Conservation (phyloP, 805 yeast species). For the Pichia phayaonensis region DNA sequence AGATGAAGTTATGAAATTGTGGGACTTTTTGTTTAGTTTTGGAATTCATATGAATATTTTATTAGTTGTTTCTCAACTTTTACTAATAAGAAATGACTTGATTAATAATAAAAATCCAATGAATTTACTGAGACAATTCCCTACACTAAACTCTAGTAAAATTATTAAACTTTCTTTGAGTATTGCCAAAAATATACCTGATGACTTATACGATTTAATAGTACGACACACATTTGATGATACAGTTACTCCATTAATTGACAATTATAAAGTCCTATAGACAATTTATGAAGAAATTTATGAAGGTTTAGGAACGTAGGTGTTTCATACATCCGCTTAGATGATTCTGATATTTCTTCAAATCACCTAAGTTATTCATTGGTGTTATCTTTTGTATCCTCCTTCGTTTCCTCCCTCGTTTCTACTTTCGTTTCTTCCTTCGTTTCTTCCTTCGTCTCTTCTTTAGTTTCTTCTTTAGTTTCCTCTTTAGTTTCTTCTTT, state of each 20-base stretch:
- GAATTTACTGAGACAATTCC: conserved; percentile 65
- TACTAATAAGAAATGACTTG: conserved; percentile 58
- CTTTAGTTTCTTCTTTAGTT: neutral
- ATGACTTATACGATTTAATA: conserved; percentile 52
- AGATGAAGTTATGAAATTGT: conserved; percentile 61
- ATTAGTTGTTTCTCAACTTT: conserved; percentile 76
- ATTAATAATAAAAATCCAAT: conserved; percentile 61
- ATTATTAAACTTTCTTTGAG: conserved; percentile 74
- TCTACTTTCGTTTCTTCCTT: too few species aligned
- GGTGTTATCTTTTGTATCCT: too few species aligned
- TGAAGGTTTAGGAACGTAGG: too few species aligned
- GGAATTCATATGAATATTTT: conserved; percentile 84
- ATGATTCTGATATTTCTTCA: too few species aligned
- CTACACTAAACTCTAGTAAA: conserved; percentile 61
- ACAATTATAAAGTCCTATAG: conserved; percentile 11
- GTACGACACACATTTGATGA: conserved; percentile 57
- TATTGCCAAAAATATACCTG: conserved; percentile 69
- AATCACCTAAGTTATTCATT: too few species aligned
- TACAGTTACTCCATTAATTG: conserved; percentile 23
- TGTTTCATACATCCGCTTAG: too few species aligned
- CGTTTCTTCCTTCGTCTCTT: too few species aligned
- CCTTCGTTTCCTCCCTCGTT: too few species aligned
- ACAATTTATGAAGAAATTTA: too few species aligned
- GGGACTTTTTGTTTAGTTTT: conserved; percentile 90
- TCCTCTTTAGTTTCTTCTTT: neutral